Base-by-base conservation (phyloP, 2,329 filamentous ascomycete genomes). In the Phaeosphaeriaceae sp. region DNA sequence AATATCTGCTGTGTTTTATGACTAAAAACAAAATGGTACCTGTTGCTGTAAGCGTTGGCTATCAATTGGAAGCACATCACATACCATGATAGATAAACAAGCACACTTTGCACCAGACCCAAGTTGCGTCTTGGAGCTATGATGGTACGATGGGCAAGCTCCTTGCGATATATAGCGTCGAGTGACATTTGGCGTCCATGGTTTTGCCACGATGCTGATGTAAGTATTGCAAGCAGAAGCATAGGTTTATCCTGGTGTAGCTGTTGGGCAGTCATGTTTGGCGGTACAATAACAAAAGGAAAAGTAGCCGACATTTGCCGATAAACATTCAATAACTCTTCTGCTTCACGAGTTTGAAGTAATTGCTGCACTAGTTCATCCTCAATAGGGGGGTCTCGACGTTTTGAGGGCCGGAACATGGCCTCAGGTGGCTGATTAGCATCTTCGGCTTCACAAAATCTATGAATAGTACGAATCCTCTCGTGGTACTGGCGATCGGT, bases 1-100 rank as follows among this genome's bases (percentile, higher is more conserved):
- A 67, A 68, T 13, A 64, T 68, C 30, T 68, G 67, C 42, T 72
- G 67, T 6, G 68, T 71, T 37, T 70, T 70, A 46, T 71, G 68
- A 36, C 64, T 70, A 30, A 71, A 71, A 0, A 70, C 54, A 23
- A 68, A 72, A 30, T 71, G 68, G 33, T 72, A 71, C 64, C 67
- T 71, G 33, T 3, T 3, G 1, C 2, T 16, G 15, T 63, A 4
- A 40, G 38, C 26, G 8, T 29, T 29, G n/a, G n/a, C 11, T 4
- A 17, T 16, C 4, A 8, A 17, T 6, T 17, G 13, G 16, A 13
- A 16, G 29, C 18, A 17, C 9, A 11, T 7, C n/a, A 36, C 53
- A 17, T 46, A 70, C 69, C 68, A 71, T 11, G 67, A 67, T 1
- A 71, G 46, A 41, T 72, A 72, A 1, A 72, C 63, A 5, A 71